Evolutionary conservation across 2,329 filamentous ascomycete species (phyloP).

Genomic region (Ceratocystiopsis minuta): DNA sequence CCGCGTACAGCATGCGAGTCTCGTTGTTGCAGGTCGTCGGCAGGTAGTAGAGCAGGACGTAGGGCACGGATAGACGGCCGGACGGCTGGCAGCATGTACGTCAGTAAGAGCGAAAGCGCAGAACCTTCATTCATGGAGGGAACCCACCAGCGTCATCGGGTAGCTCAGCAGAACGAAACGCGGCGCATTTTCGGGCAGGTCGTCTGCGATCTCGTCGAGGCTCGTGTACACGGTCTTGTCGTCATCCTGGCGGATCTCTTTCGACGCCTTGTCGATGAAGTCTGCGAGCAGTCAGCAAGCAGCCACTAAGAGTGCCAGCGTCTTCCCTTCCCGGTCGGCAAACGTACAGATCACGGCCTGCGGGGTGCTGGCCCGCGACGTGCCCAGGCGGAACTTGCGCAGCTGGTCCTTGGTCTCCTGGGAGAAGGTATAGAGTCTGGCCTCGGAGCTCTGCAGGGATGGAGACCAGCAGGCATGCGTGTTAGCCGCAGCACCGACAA

Average conservation of each 20-base stretch:
- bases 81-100: conserved; percentile 39
- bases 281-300: conserved; percentile 7
- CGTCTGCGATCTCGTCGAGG: conserved; percentile 66
- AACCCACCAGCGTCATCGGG: conserved; percentile 59
- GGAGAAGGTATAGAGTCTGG: conserved; percentile 82
- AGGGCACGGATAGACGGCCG: conserved; percentile 74
- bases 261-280: conserved; percentile 78
- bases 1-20: conserved; percentile 82
- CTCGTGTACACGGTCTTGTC: conserved; percentile 61
- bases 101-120: neutral
- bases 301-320: neutral
- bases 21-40: conserved; percentile 80
- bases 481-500: no score
- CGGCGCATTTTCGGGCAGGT: conserved; percentile 81
- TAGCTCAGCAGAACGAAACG: conserved; percentile 83
- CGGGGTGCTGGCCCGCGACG: conserved; percentile 67
- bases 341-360: conserved; percentile 85
- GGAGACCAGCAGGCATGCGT: no score
- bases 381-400: conserved; percentile 84
- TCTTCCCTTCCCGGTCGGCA: no score
- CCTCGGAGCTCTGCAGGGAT: conserved; percentile 47
- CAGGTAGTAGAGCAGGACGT: conserved; percentile 88
- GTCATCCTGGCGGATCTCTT: conserved; percentile 76
- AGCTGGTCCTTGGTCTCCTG: conserved; percentile 76
- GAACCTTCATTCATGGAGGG: no score